Base-by-base conservation (phyloP, 2,329 filamentous ascomycete genomes). In the Exserohilum rostratum region DNA sequence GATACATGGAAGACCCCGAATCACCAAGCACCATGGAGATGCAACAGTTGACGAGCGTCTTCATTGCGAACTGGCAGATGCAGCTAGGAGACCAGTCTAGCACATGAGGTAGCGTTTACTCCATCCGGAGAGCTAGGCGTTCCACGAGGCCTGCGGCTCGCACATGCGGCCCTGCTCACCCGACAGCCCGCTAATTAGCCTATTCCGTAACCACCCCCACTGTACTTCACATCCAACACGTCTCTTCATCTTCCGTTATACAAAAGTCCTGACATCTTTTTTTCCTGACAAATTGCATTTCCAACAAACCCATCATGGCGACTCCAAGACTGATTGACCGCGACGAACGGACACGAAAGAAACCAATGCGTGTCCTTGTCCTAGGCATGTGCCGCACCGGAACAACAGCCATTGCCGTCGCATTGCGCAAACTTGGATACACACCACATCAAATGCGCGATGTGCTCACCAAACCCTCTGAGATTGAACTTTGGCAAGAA, bases 341-440 rank as follows among this genome's bases (percentile, higher is more conserved):
- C 45, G 80, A 85, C 62, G 78, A 86, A 78, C 87, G 86, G 73
- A 82, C 80, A 55, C 85, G 88, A 51, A 83, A 79, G 29, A 87
- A 89, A 46, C 88, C 88, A 30, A 90, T 91, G 88, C 85, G 85
- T 70, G 85, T 91, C 42, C 83, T 91, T 30, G 83, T 87, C 42
- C 81, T 91, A 0, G 88, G 88, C 40, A 80, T 90, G 15, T 86
- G 87, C 50, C 82, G 88, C 59, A 91, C 88, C 7, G 88, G 88
- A 67, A 90, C 88, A 66, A 84, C 87, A 30, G 90, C 68, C 15
- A 58, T 72, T 13, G 46, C 51, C 22, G 37, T 43, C 30, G 69
- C 68, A 0, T 61, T 72, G 2, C 62, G 85, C 85, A 80, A 69
- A 82, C 78, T 71, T 3, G 67, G 65, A 31, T 71, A 68, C 56